Percentiles rank a stretch among this genome's conserved stretches.
Conservation (phyloP, 2,329 filamentous ascomycete species). For the Nigrograna mackinnonii region DNA sequence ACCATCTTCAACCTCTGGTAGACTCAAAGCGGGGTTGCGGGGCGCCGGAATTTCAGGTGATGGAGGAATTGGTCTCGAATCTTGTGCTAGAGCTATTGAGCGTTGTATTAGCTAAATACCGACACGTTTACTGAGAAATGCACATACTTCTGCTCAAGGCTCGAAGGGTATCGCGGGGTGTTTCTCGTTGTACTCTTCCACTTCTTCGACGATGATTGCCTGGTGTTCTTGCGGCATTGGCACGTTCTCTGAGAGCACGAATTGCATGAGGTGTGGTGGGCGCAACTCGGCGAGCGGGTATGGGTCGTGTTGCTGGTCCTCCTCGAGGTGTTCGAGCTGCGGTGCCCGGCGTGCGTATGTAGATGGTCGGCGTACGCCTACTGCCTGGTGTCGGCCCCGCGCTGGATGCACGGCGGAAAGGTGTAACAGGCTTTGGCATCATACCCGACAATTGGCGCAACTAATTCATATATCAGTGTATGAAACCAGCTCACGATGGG, state of each 20-base stretch:
- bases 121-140: no score
- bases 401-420: conserved; percentile 38
- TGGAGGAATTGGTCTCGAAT: conserved; percentile 50
- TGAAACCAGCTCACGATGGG: neutral
- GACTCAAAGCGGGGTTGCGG: conserved; percentile 42
- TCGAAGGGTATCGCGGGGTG: conserved; percentile 57
- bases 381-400: conserved; percentile 35
- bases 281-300: conserved; percentile 39
- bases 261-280: conserved; percentile 61
- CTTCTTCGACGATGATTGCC: conserved; percentile 53
- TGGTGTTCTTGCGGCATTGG: conserved; percentile 53
- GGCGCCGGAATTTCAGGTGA: conserved; percentile 41
- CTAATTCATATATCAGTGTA: conserved; percentile 13
- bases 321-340: conserved; percentile 36
- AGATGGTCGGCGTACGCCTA: conserved; percentile 31
- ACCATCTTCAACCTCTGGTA: conserved; percentile 51
- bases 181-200: conserved; percentile 55
- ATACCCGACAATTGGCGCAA: conserved; percentile 29
- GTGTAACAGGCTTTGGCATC: conserved; percentile 37
- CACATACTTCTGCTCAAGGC: conserved; percentile 56
- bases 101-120: conserved; percentile 7
- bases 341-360: conserved; percentile 37
- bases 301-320: conserved; percentile 33
- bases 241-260: conserved; percentile 57
- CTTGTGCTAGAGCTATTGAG: conserved; percentile 51